Percentiles rank a stretch among this genome's conserved stretches.
Evolutionary conservation across 768 basidiomycete genomes (phyloP).

Genomic region (Russula griseocarnosa): DNA sequence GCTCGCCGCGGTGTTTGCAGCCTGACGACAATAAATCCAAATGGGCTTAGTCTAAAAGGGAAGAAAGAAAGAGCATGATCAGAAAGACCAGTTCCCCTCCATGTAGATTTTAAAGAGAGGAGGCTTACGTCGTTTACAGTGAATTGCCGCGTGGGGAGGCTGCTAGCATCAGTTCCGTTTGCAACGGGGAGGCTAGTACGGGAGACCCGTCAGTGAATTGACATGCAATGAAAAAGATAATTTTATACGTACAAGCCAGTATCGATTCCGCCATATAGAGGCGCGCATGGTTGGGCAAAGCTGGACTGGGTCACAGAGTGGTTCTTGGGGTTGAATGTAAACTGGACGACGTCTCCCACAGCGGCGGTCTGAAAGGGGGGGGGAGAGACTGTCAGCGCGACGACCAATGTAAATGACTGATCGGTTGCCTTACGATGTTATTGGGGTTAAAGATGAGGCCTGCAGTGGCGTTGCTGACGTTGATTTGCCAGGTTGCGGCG

Average conservation of each 20-base stretch:
- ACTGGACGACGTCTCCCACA: conserved; percentile 30
- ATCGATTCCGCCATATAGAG: conserved; percentile 30
- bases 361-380: conserved; percentile 17
- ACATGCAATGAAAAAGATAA: not conserved
- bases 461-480: conserved; percentile 16
- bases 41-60: conserved; percentile 26
- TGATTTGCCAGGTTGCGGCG: not conserved
- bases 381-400: not conserved
- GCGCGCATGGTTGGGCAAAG: conserved; percentile 33
- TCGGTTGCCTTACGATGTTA: conserved; percentile 8
- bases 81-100: not conserved
- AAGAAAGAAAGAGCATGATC: not conserved
- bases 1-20: conserved; percentile 9
- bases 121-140: conserved; percentile 30
- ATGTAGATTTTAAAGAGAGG: not conserved
- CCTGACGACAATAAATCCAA: conserved; percentile 33
- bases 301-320: conserved; percentile 35
- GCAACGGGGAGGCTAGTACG: conserved; percentile 32
- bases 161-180: not conserved
- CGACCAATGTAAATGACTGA: too few relatives aligned
- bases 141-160: conserved; percentile 25
- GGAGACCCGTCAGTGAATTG: not conserved
- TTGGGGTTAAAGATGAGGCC: conserved; percentile 5
- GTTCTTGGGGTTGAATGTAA: conserved; percentile 33
- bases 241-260: conserved; percentile 32